phyloP scores from a whole-genome alignment of 257 asterid species.

The Marsdenia floribunda region DNA sequence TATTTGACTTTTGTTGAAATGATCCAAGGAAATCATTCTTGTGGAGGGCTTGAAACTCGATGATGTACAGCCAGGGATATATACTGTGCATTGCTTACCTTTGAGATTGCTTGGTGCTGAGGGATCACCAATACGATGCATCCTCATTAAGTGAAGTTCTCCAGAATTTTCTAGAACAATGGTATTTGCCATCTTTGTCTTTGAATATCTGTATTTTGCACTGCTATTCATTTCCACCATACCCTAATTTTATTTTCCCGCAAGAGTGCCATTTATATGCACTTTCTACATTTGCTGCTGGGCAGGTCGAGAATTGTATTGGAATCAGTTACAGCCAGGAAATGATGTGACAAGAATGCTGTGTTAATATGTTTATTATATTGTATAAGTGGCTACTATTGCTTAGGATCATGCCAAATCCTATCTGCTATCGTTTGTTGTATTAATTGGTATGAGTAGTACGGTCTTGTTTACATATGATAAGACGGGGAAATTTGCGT shows the following conservation, averaged over 20 bases:
- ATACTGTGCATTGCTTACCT: slow-evolving; percentile 80
- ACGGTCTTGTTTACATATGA: neutral
- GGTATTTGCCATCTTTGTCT: neutral
- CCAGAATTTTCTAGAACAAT: neutral
- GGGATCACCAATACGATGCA: slow-evolving; percentile 97
- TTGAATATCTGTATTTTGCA: neutral
- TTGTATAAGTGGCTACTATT: neutral
- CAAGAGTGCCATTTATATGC: neutral
- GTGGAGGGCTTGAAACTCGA: slow-evolving; percentile 96
- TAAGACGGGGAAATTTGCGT: too few relatives aligned
- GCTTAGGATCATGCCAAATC: neutral
- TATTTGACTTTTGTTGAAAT: slow-evolving; percentile 12
- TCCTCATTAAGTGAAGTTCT: slow-evolving; percentile 58
- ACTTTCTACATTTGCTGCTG: neutral
- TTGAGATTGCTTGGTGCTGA: slow-evolving; percentile 85
- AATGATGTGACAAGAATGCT: neutral
- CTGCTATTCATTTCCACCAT: neutral
- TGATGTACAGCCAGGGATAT: slow-evolving; percentile 50
- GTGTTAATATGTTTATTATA: neutral
- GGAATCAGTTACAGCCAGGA: neutral
- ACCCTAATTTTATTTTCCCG: neutral
- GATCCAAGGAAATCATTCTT: slow-evolving; percentile 73
- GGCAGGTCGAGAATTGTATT: neutral
- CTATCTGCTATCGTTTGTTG: neutral
- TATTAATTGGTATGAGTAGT: neutral